phyloP scores from a whole-genome alignment of 768 basidiomycete species.

The Polyporus arcularius region DNA sequence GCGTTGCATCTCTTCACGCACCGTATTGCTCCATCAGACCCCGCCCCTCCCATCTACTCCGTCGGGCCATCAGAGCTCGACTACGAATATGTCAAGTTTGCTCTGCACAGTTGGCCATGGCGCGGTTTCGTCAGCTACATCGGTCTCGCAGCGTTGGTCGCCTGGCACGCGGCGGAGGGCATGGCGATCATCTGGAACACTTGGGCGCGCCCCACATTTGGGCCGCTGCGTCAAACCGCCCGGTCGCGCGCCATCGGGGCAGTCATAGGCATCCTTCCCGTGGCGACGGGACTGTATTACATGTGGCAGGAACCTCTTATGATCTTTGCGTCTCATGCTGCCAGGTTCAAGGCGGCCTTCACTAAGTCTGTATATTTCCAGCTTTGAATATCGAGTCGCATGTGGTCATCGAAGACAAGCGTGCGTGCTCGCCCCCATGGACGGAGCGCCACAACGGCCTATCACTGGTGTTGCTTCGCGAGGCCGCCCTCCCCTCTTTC shows the following conservation, averaged over 20 bases:
- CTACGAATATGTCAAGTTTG: slow-evolving; percentile 81
- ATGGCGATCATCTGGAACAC: slow-evolving; percentile 51
- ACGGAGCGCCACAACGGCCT: no score
- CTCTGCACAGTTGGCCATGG: slow-evolving; percentile 60
- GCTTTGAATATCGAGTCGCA: slow-evolving; percentile 25
- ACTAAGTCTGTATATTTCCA: slow-evolving; percentile 48
- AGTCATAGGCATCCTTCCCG: slow-evolving; percentile 46
- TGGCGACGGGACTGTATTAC: slow-evolving; percentile 55
- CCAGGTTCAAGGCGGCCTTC: slow-evolving; percentile 55
- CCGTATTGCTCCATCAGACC: slow-evolving; percentile 53
- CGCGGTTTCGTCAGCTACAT: slow-evolving; percentile 64
- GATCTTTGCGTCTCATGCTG: slow-evolving; percentile 50
- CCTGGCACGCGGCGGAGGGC: slow-evolving; percentile 68
- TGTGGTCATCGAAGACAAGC: not conserved
- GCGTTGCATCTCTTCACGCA: slow-evolving; percentile 73
- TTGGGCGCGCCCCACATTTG: slow-evolving; percentile 38
- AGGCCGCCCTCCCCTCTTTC: no score
- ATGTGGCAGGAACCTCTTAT: slow-evolving; percentile 60
- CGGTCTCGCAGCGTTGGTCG: slow-evolving; percentile 56
- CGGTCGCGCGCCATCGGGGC: slow-evolving; percentile 34
- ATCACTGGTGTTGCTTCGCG: no score
- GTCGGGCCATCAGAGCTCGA: slow-evolving; percentile 79
- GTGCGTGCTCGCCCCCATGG: not conserved
- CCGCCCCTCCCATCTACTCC: slow-evolving; percentile 49
- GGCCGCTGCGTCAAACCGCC: slow-evolving; percentile 27